These are phyloP conservation scores for Mortierella hygrophila DNA, from an alignment of 192 early-diverging fungal genomes.

Conservation along the genomic window DNA sequence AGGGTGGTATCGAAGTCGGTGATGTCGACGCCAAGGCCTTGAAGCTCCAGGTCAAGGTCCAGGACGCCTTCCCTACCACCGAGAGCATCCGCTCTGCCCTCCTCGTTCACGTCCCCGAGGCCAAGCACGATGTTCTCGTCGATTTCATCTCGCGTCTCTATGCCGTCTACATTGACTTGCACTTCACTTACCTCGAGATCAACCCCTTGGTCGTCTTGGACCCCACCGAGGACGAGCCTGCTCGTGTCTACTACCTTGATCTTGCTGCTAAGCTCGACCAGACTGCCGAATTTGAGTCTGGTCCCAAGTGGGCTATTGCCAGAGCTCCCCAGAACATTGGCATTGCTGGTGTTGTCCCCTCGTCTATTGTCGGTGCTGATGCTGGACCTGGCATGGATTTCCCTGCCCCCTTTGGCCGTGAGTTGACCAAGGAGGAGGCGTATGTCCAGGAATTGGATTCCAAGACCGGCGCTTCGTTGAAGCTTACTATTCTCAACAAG, in stretches of 20 bases:
- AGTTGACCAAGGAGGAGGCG: slow-evolving; percentile 94
- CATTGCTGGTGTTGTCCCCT: slow-evolving; percentile 23
- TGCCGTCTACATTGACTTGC: slow-evolving; percentile 93
- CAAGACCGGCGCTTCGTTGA: slow-evolving; percentile 97
- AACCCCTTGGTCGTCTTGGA: slow-evolving; percentile 96
- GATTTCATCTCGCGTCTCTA: slow-evolving; percentile 94
- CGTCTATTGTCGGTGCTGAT: slow-evolving; percentile 56
- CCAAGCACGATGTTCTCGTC: slow-evolving; percentile 80
- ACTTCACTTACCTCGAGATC: slow-evolving; percentile 99
- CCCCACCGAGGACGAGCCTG: slow-evolving; percentile 54
- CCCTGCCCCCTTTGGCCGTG: slow-evolving; percentile 97
- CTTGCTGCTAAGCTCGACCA: slow-evolving; percentile 98
- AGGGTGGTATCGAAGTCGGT: slow-evolving; percentile 97
- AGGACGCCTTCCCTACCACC: slow-evolving; percentile 77
- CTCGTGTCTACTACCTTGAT: slow-evolving; percentile 92
- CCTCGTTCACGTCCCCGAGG: slow-evolving; percentile 75
- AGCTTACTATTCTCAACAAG: slow-evolving; percentile 95
- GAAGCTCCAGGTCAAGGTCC: slow-evolving; percentile 85
- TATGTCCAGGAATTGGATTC: slow-evolving; percentile 97
- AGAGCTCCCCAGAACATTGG: slow-evolving; percentile 68
- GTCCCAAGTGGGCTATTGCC: slow-evolving; percentile 94
- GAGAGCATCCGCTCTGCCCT: slow-evolving; percentile 72
- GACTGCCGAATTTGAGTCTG: slow-evolving; percentile 95
- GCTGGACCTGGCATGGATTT: slow-evolving; percentile 93
- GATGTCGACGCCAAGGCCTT: slow-evolving; percentile 97